Evolutionary conservation across 345 rosid genomes (phyloP), one percentile per base, ranked within the genome.

Genomic region (Populus simonii): DNA sequence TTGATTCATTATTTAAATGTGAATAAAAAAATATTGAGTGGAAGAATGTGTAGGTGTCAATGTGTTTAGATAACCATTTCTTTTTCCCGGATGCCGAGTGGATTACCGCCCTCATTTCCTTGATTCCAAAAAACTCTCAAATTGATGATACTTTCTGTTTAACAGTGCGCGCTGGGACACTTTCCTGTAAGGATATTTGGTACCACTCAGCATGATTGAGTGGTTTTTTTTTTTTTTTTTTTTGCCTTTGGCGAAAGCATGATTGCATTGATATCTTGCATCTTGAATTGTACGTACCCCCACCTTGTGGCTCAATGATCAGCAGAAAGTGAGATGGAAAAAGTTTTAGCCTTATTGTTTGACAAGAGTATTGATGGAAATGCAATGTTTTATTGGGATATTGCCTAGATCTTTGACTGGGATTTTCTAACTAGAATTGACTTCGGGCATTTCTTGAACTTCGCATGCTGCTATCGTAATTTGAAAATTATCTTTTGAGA

Each of bases 1-100:
- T 66, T 65, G 45, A 70, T 79, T 79, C 74, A 29, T 79, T 68
- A 36, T 47, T 70, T 76, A 33, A 66, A 75, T 76, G 38, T 79
- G 81, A 79, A 82, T 84, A 76, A 84, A 76, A 49, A 27, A 29
- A 38, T 18, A 67, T 29, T 41, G 81, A 59, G 66, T 62, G 66
- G 33, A 22, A 62, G 16, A 62, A n/a, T n/a, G 8, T 62, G 16
- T 25, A 8, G 6, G 12, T 62, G 29, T 7, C 12, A 22, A 25
- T 62, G 33, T 62, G 25, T 3, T 12, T 23, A 27, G 4, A 12
- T 23, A 27, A 47, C 8, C 31, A n/a, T 62, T n/a, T 22, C 18
- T 72, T 75, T 29, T 12, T 2, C 8, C 38, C 11, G 38, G 70
- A 45, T n/a, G 70, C 20, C 47, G 17, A 27, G 35, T 65, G 35